Evolutionary conservation across 805 yeast species (phyloP), one percentile per base, ranked within the genome.

Genomic region (Starmerella asiatica): DNA sequence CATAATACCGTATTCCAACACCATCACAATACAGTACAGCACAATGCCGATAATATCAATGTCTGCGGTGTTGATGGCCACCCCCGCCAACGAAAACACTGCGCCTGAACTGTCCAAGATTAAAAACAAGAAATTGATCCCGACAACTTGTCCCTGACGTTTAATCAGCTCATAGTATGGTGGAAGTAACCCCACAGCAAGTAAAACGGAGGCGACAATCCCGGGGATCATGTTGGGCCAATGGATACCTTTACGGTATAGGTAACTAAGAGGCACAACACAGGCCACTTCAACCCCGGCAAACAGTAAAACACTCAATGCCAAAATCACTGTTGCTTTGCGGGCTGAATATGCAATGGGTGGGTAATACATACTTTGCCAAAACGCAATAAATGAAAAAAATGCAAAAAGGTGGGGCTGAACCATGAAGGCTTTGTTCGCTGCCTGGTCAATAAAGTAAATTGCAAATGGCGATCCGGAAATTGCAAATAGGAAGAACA

Each of bases 221-320:
- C 96, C 96, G 50, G 85, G 70, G 23, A 86, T 67, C 26, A 84
- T 58, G 50, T 75, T 67, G 2, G 96, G 95, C 93, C 94, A 83
- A 19, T 61, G 61, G 12, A 51, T 56, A 4, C 73, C 78, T 6
- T 69, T 64, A 21, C 58, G 58, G 48, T 71, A 64, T 1, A 60
- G 56, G 0, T 75, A 75, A 32, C 79, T 66, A 42, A 86, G 63
- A 62, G 88, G 79, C 11, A 83, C 48, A 14, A 80, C 76, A 50
- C 78, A 73, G 0, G 85, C 93, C 1, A 70, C 63, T 52, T 85
- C 91, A 26, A 72, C 50, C 0, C 75, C 93, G 0, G 75, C 62
- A 28, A 75, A 65, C 1, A 68, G 48, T 0, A 60, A 44, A 1
- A 70, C 56, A 45, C 75, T 69, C 0, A 57, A 21, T 0, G 50